phyloP scores from a whole-genome alignment of 495 filamentous ascomycete genomes.

The Diplogelasinospora grovesii region DNA sequence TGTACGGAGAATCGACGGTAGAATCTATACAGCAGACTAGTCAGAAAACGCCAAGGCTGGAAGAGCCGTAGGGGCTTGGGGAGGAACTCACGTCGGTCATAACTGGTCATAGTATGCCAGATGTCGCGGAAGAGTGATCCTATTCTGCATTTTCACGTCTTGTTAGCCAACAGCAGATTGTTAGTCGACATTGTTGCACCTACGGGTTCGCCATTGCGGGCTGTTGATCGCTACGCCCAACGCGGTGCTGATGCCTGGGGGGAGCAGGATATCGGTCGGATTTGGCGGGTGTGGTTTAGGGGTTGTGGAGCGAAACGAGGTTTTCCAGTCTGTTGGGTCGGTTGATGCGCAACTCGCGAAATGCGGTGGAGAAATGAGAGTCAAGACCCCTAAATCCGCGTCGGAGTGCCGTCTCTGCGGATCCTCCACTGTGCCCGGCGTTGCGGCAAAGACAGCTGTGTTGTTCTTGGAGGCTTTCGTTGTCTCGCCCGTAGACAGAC shows the following conservation, averaged over 20 bases:
- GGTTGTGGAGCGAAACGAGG: neutral
- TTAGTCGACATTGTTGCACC: no score
- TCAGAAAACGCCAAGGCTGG: no score
- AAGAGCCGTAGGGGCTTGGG: no score
- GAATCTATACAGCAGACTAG: no score
- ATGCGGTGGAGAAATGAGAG: conserved; percentile 3
- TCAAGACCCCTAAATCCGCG: no score
- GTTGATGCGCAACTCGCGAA: neutral
- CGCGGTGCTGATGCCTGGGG: conserved; percentile 1
- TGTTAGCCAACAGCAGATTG: conserved; percentile 8
- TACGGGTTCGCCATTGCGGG: conserved; percentile 15
- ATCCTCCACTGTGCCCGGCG: no score
- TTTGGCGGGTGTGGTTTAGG: conserved; percentile 1
- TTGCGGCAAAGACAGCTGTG: no score
- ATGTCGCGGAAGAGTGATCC: conserved; percentile 39
- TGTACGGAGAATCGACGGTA: conserved; percentile 77
- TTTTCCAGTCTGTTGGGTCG: neutral
- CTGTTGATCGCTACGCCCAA: neutral
- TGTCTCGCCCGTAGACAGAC: no score
- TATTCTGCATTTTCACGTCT: conserved; percentile 8
- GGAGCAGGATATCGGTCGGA: neutral
- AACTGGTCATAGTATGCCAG: conserved; percentile 92
- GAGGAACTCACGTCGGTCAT: conserved; percentile 49
- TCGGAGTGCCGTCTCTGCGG: no score
- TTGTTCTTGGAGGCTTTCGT: no score